Percentiles rank a stretch among this genome's conserved stretches.
These are phyloP conservation scores for Nitzschia inconspicua DNA, from an alignment of 108 stramenopile species.

Conservation along the genomic window DNA sequence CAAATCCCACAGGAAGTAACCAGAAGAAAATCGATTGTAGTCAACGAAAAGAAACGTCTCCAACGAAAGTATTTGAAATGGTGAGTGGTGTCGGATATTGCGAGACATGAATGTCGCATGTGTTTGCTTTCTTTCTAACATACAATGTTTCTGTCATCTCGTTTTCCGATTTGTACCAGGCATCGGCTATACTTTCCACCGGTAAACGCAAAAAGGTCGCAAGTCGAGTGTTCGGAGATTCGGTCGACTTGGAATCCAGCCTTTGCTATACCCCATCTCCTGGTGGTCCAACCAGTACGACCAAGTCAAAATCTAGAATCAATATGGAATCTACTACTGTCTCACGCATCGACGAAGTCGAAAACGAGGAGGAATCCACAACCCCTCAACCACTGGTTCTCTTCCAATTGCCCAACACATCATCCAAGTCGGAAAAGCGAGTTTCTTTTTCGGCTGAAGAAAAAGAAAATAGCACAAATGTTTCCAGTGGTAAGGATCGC, in stretches of 20 bases:
- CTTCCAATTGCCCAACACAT: neutral
- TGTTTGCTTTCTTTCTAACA: too few species aligned
- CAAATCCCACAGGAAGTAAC: too few species aligned
- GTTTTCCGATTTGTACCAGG: neutral
- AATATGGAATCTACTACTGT: too few species aligned
- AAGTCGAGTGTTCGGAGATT: constrained; percentile 42
- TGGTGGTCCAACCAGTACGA: neutral
- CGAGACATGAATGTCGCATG: too few species aligned
- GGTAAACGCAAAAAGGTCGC: constrained; percentile 33
- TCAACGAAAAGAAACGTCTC: too few species aligned
- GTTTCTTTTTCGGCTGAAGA: constrained; percentile 19
- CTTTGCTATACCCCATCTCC: constrained; percentile 47
- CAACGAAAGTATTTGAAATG: too few species aligned
- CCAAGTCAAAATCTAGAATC: neutral
- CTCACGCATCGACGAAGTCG: neutral
- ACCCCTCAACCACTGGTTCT: constrained; percentile 7
- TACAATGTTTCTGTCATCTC: too few species aligned
- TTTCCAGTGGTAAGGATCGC: neutral
- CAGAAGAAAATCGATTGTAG: too few species aligned
- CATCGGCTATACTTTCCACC: constrained; percentile 15
- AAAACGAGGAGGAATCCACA: neutral
- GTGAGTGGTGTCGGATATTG: too few species aligned
- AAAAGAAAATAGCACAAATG: constrained; percentile 20
- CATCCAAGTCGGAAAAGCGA: neutral
- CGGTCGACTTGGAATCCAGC: constrained; percentile 33